Base-by-base conservation (phyloP, 768 basidiomycete species). In the Tricholomella constricta region DNA sequence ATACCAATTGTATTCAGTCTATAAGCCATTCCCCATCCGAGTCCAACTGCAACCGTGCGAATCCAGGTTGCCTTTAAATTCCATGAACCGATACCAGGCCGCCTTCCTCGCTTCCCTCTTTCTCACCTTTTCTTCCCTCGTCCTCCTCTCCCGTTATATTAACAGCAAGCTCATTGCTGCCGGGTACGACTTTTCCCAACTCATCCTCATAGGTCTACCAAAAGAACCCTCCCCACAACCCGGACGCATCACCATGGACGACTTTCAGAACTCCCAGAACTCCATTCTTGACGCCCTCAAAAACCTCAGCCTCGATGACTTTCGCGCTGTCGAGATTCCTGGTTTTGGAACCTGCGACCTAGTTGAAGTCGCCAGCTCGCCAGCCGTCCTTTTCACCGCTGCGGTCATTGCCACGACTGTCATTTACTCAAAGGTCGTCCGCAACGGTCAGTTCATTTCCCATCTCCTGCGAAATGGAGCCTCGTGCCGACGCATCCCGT, bases 121-220 rank as follows among this genome's bases (percentile, higher is more conserved):
- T 61, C 47, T 62, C 61, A 72, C 79, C 43, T 78, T 85, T 56
- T 27, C 65, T 27, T 19, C 71, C 50, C 84, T 89, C 69, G 57
- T 82, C 62, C 49, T 72, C 54, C 49, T 74, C 62, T 69, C 75
- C 49, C 71, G 69, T 60, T 73, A 72, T 60, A 40, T 85, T 55
- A 63, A 71, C 57, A 43, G 64, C 17, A 72, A 61, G 51, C 83
- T 89, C 59, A 61, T 62, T 6, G 75, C 72, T 8, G 78, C 79
- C 9, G 85, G 85, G 61, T 85, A 81, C 77, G 72, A 83, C 71
- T 38, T 83, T 51, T 72, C 79, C 23, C 67, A 78, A 17, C 65
- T 89, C 65, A 86, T 88, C 59, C 83, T 89, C 65, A 65, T 85
- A 43, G 86, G 86, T 51, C 74, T 85, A 42, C 72, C 72, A 52